A percentile compares a stretch with the other conserved stretches of the same genome.
These are phyloP conservation scores for Euphrasia arctica DNA, from an alignment of 305 asterid genomes.

Conservation along the genomic window DNA sequence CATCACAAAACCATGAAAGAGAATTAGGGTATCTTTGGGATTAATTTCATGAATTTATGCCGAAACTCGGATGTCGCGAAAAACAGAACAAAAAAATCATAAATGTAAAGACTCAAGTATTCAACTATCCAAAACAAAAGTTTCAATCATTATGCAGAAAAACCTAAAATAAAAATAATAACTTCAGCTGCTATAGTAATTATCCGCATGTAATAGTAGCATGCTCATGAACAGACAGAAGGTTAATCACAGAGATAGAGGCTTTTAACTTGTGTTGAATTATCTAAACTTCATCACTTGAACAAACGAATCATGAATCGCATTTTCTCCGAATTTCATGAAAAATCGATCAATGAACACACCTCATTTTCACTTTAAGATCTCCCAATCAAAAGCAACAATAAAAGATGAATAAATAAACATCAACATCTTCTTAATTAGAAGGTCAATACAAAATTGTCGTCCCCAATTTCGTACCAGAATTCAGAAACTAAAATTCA, in stretches of 20 bases:
- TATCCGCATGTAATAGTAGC: background rate
- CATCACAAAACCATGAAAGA: background rate
- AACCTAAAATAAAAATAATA: background rate
- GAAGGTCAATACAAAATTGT: no score
- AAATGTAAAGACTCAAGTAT: background rate
- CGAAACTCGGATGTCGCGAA: background rate
- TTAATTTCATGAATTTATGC: background rate
- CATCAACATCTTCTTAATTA: background rate
- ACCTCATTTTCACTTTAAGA: background rate
- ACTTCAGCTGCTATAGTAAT: background rate
- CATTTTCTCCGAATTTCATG: background rate
- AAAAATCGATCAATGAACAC: background rate
- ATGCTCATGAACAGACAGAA: background rate
- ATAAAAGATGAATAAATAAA: no score
- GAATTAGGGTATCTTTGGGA: background rate
- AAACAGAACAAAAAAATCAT: background rate
- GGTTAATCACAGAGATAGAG: background rate
- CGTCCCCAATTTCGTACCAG: constrained; percentile 1
- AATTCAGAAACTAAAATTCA: background rate
- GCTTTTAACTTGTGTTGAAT: no score
- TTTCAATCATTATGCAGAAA: background rate
- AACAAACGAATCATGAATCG: background rate
- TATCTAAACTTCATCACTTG: no score
- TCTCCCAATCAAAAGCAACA: background rate
- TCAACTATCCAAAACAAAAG: background rate